Conservation (phyloP, 1,284 basidiomycete species). For the Marasmius oreades region DNA sequence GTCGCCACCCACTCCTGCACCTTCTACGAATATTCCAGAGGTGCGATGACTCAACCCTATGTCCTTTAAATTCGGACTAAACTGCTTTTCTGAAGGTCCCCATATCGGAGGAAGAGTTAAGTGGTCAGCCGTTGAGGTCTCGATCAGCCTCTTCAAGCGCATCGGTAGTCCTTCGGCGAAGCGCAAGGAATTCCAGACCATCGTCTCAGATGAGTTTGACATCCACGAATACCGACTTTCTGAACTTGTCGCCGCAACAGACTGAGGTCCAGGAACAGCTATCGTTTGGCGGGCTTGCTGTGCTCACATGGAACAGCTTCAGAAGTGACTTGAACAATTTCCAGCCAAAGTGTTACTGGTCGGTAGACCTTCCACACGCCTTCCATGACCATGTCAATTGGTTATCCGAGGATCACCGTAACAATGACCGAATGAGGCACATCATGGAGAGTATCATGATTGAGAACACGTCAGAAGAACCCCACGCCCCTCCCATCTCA, state of each 20-base stretch:
- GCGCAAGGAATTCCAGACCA: neutral
- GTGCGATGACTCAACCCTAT: neutral
- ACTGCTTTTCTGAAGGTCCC: neutral
- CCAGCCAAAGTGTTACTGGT: constrained; percentile 29
- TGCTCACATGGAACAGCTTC: constrained; percentile 31
- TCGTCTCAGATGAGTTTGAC: constrained; percentile 1
- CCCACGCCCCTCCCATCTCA: constrained; percentile 58
- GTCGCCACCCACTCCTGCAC: neutral
- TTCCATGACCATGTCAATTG: constrained; percentile 53
- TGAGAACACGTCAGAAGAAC: constrained; percentile 54
- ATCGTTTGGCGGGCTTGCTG: constrained; percentile 26
- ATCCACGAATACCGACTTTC: neutral
- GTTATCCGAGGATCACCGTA: constrained; percentile 30
- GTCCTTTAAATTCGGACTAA: neutral
- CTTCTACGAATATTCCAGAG: neutral
- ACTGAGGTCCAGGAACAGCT: neutral
- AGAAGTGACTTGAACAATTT: constrained; percentile 26
- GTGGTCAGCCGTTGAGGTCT: constrained; percentile 4
- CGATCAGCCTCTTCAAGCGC: constrained; percentile 4
- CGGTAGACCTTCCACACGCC: constrained; percentile 42
- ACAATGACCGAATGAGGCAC: constrained; percentile 33
- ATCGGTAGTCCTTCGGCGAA: neutral
- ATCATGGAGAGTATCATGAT: constrained; percentile 57
- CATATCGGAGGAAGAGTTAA: constrained; percentile 1
- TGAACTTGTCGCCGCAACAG: neutral